phyloP scores from a whole-genome alignment of 495 filamentous ascomycete species.

The Filosporella fistucella region DNA sequence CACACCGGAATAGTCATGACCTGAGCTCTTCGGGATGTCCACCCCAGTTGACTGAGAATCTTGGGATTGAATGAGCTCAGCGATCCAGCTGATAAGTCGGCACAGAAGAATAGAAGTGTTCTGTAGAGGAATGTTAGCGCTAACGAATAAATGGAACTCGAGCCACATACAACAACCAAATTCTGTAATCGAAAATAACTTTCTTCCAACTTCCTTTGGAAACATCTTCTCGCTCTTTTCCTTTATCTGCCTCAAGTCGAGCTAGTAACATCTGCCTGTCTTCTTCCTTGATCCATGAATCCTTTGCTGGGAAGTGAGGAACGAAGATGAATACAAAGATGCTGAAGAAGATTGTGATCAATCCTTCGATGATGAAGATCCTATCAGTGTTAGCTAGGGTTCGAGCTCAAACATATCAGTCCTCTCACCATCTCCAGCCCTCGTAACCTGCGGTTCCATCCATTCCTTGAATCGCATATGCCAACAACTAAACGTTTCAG shows the following conservation, averaged over 20 bases:
- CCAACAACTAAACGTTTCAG: conserved; percentile 86
- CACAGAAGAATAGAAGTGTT: conserved; percentile 31
- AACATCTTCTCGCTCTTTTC: conserved; percentile 26
- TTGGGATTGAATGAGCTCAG: conserved; percentile 50
- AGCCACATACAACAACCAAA: conserved; percentile 39
- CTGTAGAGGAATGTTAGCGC: neutral
- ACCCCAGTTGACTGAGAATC: conserved; percentile 51
- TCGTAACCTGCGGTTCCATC: conserved; percentile 60
- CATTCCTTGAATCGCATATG: conserved; percentile 81
- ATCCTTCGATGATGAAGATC: conserved; percentile 68
- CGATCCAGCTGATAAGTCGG: conserved; percentile 38
- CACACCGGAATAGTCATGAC: conserved; percentile 55
- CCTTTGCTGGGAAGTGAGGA: conserved; percentile 68
- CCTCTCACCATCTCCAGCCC: conserved; percentile 80
- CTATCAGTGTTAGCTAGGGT: neutral
- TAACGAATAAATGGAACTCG: neutral
- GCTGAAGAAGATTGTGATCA: conserved; percentile 65
- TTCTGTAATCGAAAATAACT: conserved; percentile 49
- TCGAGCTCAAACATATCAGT: no score
- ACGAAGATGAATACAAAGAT: conserved; percentile 74
- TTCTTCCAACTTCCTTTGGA: conserved; percentile 21
- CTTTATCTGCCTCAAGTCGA: conserved; percentile 74
- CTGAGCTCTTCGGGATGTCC: conserved; percentile 44
- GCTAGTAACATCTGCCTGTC: conserved; percentile 71
- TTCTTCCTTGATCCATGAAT: conserved; percentile 64